Evolutionary conservation across 306 rosid species (phyloP), one percentile per base, ranked within the genome.

Genomic region (Nissolia schottii): DNA sequence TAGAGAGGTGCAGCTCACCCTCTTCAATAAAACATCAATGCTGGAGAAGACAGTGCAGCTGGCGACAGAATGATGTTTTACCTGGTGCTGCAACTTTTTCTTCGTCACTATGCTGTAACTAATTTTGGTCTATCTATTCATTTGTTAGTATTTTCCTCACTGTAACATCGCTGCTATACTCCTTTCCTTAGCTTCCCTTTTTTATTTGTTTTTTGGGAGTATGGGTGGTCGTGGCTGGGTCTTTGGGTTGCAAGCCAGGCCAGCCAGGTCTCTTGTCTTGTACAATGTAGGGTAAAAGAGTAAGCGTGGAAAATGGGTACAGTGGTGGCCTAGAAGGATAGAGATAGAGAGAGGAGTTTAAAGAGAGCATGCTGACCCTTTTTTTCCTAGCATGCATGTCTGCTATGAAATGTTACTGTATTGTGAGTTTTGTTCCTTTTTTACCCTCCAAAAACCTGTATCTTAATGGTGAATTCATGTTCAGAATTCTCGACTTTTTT

Each of bases 1-100:
- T 77, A 88, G 86, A 80, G 92, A 91, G 85, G 96, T 95, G 55
- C 99, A 91, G 92, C 88, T 95, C 51, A 95, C 99, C 32, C 87
- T 95, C 60, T 95, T 95, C 83, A 87, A 86, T 50, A 90, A 90
- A 78, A 95, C 99, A 29, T 92, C 99, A 23, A 83, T 95, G 96
- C 88, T 95, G 54, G 99, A 95, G 82, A 95, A 95, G 92, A 75
- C 73, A 40, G 90, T 95, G 81, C 85, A 70, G 80, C 70, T 5
- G 55, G 57, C 32, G 31, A 59, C 63, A 51, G 86, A 79, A 53
- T 80, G 76, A 83, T 62, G 67, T 51, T 62, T 58, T 31, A n/a
- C 74, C 61, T 31, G 71, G 71, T 48, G 78, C 74, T 80, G 78
- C 56, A 51, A 77, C 74, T 76, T n/a, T n/a, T n/a, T n/a, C n/a